Percentiles rank a stretch among this genome's conserved stretches.
Evolutionary conservation across 345 rosid species (phyloP).

Genomic region (Euphorbia peplus): DNA sequence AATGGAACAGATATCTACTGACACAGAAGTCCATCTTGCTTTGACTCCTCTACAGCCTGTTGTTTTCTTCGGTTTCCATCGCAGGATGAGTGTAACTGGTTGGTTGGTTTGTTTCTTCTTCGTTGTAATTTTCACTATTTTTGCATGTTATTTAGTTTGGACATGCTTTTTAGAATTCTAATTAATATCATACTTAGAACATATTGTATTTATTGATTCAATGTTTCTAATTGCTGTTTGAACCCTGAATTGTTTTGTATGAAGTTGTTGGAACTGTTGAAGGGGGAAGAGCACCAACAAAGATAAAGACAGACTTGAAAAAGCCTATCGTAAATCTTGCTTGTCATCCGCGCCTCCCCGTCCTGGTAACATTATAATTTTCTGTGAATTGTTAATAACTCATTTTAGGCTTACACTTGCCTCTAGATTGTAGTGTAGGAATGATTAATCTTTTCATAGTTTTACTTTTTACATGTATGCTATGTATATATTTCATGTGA

Average conservation of each 20-base stretch:
- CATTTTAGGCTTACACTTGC: not conserved
- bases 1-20: constrained; percentile 64
- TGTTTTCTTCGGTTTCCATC: constrained; percentile 90
- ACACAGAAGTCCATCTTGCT: constrained; percentile 91
- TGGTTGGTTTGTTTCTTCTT: constrained; percentile 15
- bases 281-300: constrained; percentile 92
- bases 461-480: not conserved
- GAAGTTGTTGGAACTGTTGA: constrained; percentile 97
- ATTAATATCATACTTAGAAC: not conserved
- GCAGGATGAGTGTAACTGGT: constrained; percentile 98
- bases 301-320: constrained; percentile 93
- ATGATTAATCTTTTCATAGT: not conserved
- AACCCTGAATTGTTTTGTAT: constrained; percentile 23
- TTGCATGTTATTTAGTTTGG: not conserved
- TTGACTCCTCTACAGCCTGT: constrained; percentile 93
- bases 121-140: not conserved
- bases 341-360: constrained; percentile 98
- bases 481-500: not conserved
- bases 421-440: not conserved
- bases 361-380: constrained; percentile 50
- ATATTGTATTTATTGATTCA: constrained; percentile 4
- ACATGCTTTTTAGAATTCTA: not conserved
- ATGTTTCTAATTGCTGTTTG: not conserved
- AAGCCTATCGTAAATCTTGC: constrained; percentile 91
- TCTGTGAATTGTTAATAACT: not conserved